Evolutionary conservation across 1,284 basidiomycete genomes (phyloP), one percentile per base, ranked within the genome.

Genomic region (Chalciporus sp.): DNA sequence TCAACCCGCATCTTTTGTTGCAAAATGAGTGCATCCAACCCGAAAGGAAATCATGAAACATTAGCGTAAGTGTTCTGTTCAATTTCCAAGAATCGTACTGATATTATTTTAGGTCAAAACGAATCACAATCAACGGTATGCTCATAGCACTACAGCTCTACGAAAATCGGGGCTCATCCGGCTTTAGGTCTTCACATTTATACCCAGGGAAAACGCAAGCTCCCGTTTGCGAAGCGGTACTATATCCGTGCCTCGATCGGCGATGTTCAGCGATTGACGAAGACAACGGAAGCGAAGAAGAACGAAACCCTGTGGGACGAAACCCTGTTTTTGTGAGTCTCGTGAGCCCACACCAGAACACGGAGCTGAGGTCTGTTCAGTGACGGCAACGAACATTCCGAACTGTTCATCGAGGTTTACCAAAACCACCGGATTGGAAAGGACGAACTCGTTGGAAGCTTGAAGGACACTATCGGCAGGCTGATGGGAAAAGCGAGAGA

Each of bases 381-480:
- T 4, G 40, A 50, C 11, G 53, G 17, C 37, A 33, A 49, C 4
- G 47, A 58, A 19, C 20, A 11, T 27, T 51, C 57, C 10, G 4
- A 1, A 5, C 16, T 58, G 1, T 8, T 19, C 9, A 14, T 51
- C 12, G 19, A 42, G 7, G 47, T 51, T 27, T 53, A 51, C 40
- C 41, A 40, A 27, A 51, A 33, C 10, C 14, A 31, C 7, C 35
- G 7, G 10, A 1, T 39, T 7, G 1, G 45, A 40, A 48, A 37
- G 19, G 11, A 43, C 16, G 11, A 39, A 17, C 2, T 44, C 16
- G 40, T 58, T 31, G 56, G 20, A 41, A 42, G 14, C 16, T 14
- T 58, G 5, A 14, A 9, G 9, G 29, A 43, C 19, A 47, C 51
- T 1, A 14, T 51, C 17, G 26, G 39, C 8, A 45, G 16, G 2